Evolutionary conservation across 345 rosid species (phyloP).

Genomic region (Populus nigra): DNA sequence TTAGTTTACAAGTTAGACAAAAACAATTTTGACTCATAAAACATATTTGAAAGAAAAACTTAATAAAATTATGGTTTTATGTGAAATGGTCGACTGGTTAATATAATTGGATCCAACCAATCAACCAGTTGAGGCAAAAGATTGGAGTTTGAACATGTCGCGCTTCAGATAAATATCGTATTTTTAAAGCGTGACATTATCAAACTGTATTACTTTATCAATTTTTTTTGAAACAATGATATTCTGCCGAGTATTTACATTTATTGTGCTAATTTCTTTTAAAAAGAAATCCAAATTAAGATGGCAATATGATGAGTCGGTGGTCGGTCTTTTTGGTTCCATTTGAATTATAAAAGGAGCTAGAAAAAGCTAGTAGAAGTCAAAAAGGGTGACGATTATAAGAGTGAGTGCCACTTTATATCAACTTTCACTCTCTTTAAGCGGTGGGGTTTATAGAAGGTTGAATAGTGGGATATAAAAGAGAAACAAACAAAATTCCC

Average conservation of each 20-base stretch:
- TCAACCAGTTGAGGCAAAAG: accelerated
- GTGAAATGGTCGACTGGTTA: no score
- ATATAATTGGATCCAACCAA: accelerated
- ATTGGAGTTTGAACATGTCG: no score
- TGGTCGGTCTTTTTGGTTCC: constrained; percentile 5
- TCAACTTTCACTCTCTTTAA: not conserved
- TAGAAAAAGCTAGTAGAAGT: not conserved
- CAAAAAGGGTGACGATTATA: not conserved
- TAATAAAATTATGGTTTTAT: no score
- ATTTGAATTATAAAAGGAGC: not conserved
- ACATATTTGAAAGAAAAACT: no score
- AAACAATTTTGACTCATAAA: no score
- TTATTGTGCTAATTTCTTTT: no score
- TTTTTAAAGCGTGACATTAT: no score
- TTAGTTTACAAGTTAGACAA: no score
- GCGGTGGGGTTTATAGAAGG: not conserved
- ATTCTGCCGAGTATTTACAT: no score
- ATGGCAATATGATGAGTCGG: not conserved
- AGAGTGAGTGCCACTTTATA: not conserved
- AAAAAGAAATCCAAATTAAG: no score
- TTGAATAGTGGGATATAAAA: not conserved
- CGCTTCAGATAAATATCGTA: accelerated
- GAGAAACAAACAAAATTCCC: not conserved
- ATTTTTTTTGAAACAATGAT: no score
- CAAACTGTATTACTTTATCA: accelerated